phyloP scores from a whole-genome alignment of 371 early-diverging fungal genomes.

The Mortierella sp. region DNA sequence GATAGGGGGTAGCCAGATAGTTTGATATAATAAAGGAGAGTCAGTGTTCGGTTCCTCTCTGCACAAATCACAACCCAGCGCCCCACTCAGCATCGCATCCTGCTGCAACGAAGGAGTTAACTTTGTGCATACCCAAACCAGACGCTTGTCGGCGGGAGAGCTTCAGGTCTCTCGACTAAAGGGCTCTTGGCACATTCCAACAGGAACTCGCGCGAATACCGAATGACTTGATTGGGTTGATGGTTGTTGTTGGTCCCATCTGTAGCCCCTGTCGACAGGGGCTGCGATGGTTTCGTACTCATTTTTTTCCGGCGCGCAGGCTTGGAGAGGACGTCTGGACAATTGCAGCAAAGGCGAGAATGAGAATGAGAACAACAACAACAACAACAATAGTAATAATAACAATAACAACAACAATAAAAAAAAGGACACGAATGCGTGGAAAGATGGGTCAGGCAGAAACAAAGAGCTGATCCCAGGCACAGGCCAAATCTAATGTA shows the following conservation, averaged over 20 bases:
- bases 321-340: slow-evolving; percentile 4
- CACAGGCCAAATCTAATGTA: too few species aligned
- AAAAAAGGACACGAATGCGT: neutral
- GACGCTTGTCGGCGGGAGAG: slow-evolving; percentile 35
- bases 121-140: slow-evolving; percentile 40
- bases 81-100: too few species aligned
- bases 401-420: neutral
- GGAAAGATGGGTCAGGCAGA: too few species aligned
- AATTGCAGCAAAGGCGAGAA: neutral
- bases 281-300: slow-evolving; percentile 26
- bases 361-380: neutral
- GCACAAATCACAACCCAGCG: neutral
- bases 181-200: slow-evolving; percentile 50
- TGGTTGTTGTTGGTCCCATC: slow-evolving; percentile 12
- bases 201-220: slow-evolving; percentile 48
- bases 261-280: slow-evolving; percentile 9
- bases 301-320: slow-evolving; percentile 3
- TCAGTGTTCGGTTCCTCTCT: too few species aligned
- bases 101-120: too few species aligned
- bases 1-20: slow-evolving; percentile 3
- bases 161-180: slow-evolving; percentile 40
- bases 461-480: too few species aligned
- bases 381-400: neutral
- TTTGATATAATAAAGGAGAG: neutral
- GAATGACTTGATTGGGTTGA: slow-evolving; percentile 27